Percentiles rank a stretch among this genome's conserved stretches.
phyloP scores from a whole-genome alignment of 2,329 filamentous ascomycete genomes.

The Beauveria caledonica region DNA sequence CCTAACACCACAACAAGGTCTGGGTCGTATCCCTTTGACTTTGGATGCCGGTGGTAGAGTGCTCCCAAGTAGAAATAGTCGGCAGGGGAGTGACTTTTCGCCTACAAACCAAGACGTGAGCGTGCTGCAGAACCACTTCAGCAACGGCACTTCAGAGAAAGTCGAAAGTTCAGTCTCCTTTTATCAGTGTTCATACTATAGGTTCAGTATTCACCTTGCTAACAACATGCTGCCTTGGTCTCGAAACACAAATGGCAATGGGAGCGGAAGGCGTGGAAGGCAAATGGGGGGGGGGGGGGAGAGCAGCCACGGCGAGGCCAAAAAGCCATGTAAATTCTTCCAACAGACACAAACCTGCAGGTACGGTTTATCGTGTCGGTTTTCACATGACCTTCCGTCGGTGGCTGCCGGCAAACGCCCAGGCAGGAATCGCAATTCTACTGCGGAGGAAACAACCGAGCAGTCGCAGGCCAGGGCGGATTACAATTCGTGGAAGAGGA shows the following conservation, averaged over 20 bases:
- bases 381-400: not conserved
- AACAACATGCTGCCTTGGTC: not conserved
- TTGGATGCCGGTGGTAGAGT: too few relatives aligned
- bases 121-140: too few relatives aligned
- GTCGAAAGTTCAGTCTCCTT: too few relatives aligned
- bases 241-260: not conserved
- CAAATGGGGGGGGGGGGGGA: not conserved
- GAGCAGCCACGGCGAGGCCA: not conserved
- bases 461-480: not conserved
- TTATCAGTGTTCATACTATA: not conserved
- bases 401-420: not conserved
- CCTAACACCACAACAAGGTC: too few relatives aligned
- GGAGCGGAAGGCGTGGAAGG: not conserved
- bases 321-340: not conserved
- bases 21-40: too few relatives aligned
- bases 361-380: not conserved
- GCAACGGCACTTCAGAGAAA: too few relatives aligned
- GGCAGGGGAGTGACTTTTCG: too few relatives aligned
- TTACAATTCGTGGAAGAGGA: constrained; percentile 3
- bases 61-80: too few relatives aligned
- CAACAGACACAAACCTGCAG: not conserved
- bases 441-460: not conserved
- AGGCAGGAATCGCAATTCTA: not conserved
- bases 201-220: not conserved
- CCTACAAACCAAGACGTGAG: too few relatives aligned